Evolutionary conservation across 306 rosid genomes (phyloP).

Genomic region (Oxytropis ochrocephala): DNA sequence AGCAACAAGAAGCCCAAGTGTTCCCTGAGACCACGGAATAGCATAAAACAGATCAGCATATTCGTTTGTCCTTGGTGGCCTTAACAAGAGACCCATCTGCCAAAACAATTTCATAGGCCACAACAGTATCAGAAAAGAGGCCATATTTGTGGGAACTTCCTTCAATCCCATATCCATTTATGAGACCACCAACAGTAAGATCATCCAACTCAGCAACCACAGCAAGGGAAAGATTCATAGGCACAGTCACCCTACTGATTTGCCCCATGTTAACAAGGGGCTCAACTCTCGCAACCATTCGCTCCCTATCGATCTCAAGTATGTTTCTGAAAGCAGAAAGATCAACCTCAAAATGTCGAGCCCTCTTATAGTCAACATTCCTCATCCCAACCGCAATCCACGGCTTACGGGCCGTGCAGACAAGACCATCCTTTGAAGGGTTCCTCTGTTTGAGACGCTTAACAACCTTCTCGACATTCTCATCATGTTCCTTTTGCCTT

Average conservation of each 20-base stretch:
- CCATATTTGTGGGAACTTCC: slow-evolving; percentile 96
- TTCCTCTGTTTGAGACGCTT: slow-evolving; percentile 87
- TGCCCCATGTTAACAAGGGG: slow-evolving; percentile 99
- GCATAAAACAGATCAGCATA: slow-evolving; percentile 78
- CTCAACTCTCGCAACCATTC: slow-evolving; percentile 89
- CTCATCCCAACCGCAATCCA: slow-evolving; percentile 99
- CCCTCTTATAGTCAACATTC: slow-evolving; percentile 95
- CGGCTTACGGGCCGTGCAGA: slow-evolving; percentile 94
- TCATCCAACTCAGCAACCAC: slow-evolving; percentile 97
- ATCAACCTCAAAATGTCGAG: slow-evolving; percentile 94
- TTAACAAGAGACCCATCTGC: slow-evolving; percentile 94
- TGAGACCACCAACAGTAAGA: slow-evolving; percentile 98
- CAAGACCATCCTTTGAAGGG: slow-evolving; percentile 85
- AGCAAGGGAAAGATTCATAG: slow-evolving; percentile 85
- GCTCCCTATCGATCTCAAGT: slow-evolving; percentile 59
- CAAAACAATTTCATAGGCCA: slow-evolving; percentile 75
- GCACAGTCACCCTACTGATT: slow-evolving; percentile 75
- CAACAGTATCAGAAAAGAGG: slow-evolving; percentile 86
- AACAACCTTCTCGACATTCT: slow-evolving; percentile 74
- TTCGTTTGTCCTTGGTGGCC: slow-evolving; percentile 88
- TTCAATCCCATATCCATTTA: slow-evolving; percentile 95
- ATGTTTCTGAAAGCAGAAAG: slow-evolving; percentile 75
- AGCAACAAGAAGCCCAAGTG: slow-evolving; percentile 89
- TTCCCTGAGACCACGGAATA: slow-evolving; percentile 98
- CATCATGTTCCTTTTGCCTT: slow-evolving; percentile 83